These are phyloP conservation scores for Mycena maculata DNA, from an alignment of 768 basidiomycete species.

Conservation along the genomic window DNA sequence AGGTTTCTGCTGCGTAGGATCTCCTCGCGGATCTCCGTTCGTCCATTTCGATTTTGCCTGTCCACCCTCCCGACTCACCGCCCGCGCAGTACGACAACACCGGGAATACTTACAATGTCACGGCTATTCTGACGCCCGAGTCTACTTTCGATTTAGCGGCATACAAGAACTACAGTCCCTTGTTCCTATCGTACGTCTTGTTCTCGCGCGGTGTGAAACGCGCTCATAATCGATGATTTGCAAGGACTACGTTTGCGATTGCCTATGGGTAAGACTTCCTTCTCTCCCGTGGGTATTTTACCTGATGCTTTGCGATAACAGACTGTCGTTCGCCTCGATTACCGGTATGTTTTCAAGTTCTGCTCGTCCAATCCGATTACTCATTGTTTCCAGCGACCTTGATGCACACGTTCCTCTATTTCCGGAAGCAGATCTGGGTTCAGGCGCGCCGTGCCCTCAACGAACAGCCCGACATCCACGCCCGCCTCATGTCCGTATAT, in stretches of 20 bases:
- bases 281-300: conserved; percentile 61
- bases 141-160: conserved; percentile 65
- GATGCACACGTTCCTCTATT: conserved; percentile 77
- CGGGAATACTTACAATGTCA: conserved; percentile 67
- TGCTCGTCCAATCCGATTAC: not conserved
- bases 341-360: conserved; percentile 44
- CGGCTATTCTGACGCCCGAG: conserved; percentile 64
- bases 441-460: conserved; percentile 77
- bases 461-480: conserved; percentile 89
- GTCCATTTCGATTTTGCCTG: no score
- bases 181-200: conserved; percentile 22
- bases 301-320: conserved; percentile 78
- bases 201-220: not conserved
- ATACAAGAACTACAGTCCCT: conserved; percentile 46
- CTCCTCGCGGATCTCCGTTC: conserved; percentile 24
- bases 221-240: not conserved
- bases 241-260: conserved; percentile 40
- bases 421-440: conserved; percentile 81
- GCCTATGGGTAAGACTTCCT: conserved; percentile 46
- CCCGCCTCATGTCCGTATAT: conserved; percentile 83
- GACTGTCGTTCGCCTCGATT: conserved; percentile 85
- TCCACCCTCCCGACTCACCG: no score
- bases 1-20: not conserved
- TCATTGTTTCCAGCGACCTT: conserved; percentile 59
- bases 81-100: conserved; percentile 74